phyloP scores from a whole-genome alignment of 2,329 filamentous ascomycete genomes.

The Rasamsonia emersonii region DNA sequence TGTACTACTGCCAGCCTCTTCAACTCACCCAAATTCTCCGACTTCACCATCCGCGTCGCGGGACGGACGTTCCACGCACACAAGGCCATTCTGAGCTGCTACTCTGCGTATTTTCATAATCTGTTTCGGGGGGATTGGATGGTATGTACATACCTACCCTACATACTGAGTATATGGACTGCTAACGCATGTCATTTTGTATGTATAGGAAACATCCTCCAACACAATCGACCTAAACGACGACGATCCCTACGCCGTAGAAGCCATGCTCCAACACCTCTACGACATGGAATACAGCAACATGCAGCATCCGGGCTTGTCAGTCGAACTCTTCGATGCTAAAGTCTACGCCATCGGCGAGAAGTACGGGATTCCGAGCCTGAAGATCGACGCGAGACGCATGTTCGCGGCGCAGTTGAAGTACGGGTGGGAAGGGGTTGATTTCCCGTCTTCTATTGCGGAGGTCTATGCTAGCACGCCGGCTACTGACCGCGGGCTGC shows the following conservation, averaged over 20 bases:
- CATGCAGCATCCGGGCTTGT: slow-evolving; percentile 7
- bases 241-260: slow-evolving; percentile 9
- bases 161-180: too few relatives aligned
- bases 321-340: slow-evolving; percentile 14
- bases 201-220: slow-evolving; percentile 10
- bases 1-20: background rate
- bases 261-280: slow-evolving; percentile 18
- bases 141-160: background rate
- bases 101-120: background rate
- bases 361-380: slow-evolving; percentile 14
- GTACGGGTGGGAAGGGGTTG: slow-evolving; percentile 15
- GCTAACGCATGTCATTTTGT: too few relatives aligned
- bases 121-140: background rate
- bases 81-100: background rate
- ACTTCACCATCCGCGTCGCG: background rate
- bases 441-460: background rate
- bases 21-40: background rate
- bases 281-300: slow-evolving; percentile 15
- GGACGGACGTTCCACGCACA: slow-evolving; percentile 2
- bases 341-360: slow-evolving; percentile 16
- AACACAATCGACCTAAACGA: slow-evolving; percentile 9
- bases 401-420: slow-evolving; percentile 10
- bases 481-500: background rate
- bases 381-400: slow-evolving; percentile 13
- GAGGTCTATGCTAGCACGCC: background rate